Percentiles rank a stretch among this genome's conserved stretches.
Evolutionary conservation across 306 rosid genomes (phyloP).

Genomic region (Argentina anserina): DNA sequence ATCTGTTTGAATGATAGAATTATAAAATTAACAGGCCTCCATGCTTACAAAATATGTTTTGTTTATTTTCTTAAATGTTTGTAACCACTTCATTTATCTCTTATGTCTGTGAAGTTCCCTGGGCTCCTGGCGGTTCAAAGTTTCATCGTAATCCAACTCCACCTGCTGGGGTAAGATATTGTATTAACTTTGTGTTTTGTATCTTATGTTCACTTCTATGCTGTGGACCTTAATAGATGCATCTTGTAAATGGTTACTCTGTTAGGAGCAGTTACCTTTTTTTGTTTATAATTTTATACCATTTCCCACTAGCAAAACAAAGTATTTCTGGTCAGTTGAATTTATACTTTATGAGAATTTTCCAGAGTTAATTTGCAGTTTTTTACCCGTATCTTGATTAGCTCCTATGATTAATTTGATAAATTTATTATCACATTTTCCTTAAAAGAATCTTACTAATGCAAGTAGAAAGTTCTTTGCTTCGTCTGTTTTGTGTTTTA

Average conservation of each 20-base stretch:
- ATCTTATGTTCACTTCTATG: slow-evolving; percentile 1
- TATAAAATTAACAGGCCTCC: not conserved
- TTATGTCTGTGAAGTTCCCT: slow-evolving; percentile 62
- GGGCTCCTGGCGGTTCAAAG: slow-evolving; percentile 99
- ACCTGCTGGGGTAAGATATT: slow-evolving; percentile 72
- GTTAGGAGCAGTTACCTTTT: not conserved
- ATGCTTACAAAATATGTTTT: not conserved
- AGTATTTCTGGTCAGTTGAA: not conserved
- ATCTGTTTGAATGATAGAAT: not conserved
- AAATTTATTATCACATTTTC: not conserved
- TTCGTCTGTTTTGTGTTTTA: not conserved
- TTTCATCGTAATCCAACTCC: slow-evolving; percentile 91
- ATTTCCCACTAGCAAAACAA: not conserved
- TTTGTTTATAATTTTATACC: not conserved
- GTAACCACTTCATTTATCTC: not conserved
- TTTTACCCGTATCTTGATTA: not conserved
- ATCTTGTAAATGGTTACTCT: not conserved
- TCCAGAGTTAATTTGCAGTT: not conserved
- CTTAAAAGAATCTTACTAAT: not conserved
- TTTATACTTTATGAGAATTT: not conserved
- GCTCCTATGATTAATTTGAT: not conserved
- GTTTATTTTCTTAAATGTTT: not conserved
- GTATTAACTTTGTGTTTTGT: not conserved
- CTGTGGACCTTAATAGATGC: not conserved
- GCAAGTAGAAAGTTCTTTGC: not conserved